phyloP scores from a whole-genome alignment of 345 rosid genomes.

The Eucalyptus lansdowneana region DNA sequence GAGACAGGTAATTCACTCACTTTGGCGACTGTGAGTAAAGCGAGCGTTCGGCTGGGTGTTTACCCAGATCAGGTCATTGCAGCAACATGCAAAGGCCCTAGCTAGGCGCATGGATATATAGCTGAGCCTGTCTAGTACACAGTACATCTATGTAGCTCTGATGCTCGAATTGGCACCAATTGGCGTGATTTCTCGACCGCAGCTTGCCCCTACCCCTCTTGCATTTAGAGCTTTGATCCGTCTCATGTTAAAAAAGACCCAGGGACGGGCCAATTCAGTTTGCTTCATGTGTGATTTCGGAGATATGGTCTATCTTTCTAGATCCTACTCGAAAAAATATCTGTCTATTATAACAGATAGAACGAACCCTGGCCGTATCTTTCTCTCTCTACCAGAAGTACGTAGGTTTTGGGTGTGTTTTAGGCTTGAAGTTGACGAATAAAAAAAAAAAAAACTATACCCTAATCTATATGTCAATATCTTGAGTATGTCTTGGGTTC shows the following conservation, averaged over 20 bases:
- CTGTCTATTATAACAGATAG: not conserved
- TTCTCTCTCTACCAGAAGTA: not conserved
- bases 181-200: not conserved
- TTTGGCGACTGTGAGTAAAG: not conserved
- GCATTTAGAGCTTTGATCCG: not conserved
- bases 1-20: not conserved
- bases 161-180: not conserved
- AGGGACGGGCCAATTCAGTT: not conserved
- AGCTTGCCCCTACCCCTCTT: not conserved
- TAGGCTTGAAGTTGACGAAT: not conserved
- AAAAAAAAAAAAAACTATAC: not conserved
- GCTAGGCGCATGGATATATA: not conserved
- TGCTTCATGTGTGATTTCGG: not conserved
- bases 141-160: not conserved
- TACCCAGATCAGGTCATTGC: not conserved
- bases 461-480: not conserved
- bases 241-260: not conserved
- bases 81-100: not conserved
- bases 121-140: not conserved
- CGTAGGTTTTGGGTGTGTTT: not conserved
- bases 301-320: not conserved
- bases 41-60: not conserved
- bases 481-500: not conserved
- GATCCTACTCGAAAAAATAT: not conserved
- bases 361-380: not conserved